These are phyloP conservation scores for Yarrowia sp. DNA, from an alignment of 805 yeast species.

Conservation along the genomic window DNA sequence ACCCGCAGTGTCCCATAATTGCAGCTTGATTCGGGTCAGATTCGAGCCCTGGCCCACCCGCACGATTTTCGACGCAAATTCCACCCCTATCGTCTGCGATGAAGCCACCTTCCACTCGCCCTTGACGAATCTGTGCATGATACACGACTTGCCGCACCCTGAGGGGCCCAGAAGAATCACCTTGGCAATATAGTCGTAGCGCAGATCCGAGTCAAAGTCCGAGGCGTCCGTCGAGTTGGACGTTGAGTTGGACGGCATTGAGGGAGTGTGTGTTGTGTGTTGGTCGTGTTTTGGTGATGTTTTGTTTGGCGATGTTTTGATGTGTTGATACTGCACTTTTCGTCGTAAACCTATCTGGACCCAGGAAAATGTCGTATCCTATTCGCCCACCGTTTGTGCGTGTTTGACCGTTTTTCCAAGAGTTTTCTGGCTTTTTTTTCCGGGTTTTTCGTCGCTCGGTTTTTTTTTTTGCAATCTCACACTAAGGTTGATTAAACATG, in stretches of 20 bases:
- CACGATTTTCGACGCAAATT: constrained; percentile 42
- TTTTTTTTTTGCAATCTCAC: too few species aligned
- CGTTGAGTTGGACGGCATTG: constrained; percentile 19
- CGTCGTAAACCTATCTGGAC: too few species aligned
- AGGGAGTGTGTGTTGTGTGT: too few species aligned
- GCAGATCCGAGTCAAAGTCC: constrained; percentile 26
- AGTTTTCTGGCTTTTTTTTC: too few species aligned
- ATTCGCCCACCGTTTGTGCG: too few species aligned
- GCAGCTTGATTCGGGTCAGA: constrained; percentile 88
- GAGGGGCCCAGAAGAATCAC: constrained; percentile 47
- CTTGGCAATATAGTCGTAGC: constrained; percentile 42
- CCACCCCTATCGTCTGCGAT: constrained; percentile 44
- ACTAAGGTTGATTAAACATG: too few species aligned
- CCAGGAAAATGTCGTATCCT: too few species aligned
- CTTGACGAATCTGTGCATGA: constrained; percentile 44
- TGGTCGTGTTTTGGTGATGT: neutral
- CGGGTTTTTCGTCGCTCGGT: too few species aligned
- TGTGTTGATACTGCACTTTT: neutral
- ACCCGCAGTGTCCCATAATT: constrained; percentile 97
- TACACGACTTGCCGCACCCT: constrained; percentile 49
- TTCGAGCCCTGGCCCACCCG: constrained; percentile 59
- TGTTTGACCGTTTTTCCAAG: too few species aligned
- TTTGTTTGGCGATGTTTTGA: neutral
- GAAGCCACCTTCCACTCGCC: constrained; percentile 40
- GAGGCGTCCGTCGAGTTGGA: constrained; percentile 30